phyloP scores from a whole-genome alignment of 441 rosid species.

The Gossypium armourianum region DNA sequence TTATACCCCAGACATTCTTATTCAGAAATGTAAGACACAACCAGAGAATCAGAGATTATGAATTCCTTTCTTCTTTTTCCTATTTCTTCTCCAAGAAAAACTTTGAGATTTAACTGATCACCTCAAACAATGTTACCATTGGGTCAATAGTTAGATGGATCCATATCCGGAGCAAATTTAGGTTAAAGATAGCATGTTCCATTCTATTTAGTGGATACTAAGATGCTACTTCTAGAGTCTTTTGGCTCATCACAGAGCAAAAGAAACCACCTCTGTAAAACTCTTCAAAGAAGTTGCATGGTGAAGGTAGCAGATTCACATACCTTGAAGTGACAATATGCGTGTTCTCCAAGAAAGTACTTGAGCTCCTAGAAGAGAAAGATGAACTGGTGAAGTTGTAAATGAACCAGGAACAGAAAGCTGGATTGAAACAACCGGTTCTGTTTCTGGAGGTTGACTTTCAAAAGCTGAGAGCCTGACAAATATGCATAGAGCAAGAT shows the following conservation, averaged over 20 bases:
- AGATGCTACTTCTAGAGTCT: slow-evolving; percentile 8
- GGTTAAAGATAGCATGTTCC: neutral
- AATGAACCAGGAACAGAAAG: slow-evolving; percentile 54
- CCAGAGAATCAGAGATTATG: neutral
- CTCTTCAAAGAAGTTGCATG: neutral
- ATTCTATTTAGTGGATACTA: neutral
- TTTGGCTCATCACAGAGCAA: neutral
- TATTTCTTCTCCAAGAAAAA: neutral
- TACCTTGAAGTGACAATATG: slow-evolving; percentile 68
- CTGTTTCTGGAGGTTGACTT: slow-evolving; percentile 36
- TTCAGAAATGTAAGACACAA: neutral
- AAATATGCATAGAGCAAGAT: slow-evolving; percentile 25
- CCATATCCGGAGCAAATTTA: neutral
- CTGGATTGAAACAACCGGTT: slow-evolving; percentile 53
- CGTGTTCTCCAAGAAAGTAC: slow-evolving; percentile 79
- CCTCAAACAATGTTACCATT: neutral
- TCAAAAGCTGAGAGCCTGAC: slow-evolving; percentile 40
- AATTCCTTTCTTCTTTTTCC: neutral
- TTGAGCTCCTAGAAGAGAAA: slow-evolving; percentile 51
- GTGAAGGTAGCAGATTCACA: slow-evolving; percentile 17
- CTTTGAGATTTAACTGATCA: neutral
- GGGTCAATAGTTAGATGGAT: neutral
- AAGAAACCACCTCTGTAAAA: neutral
- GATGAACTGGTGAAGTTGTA: slow-evolving; percentile 46
- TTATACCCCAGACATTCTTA: neutral